These are phyloP conservation scores for Sphaerulina vaccinii DNA, from an alignment of 2,329 filamentous ascomycete species.

Conservation along the genomic window DNA sequence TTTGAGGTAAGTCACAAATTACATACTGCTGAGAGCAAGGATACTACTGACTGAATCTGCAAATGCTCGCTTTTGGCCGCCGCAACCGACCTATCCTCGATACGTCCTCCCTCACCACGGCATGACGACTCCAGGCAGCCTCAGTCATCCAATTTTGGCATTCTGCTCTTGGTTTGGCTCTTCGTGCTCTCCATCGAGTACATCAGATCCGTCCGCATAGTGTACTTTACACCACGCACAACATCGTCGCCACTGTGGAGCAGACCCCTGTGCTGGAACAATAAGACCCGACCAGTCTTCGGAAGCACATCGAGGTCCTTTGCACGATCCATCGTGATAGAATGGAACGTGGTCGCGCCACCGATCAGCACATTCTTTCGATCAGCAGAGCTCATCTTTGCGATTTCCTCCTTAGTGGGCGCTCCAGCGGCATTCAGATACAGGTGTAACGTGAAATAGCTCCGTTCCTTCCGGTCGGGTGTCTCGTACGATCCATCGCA, in stretches of 20 bases:
- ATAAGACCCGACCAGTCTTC: conserved; percentile 51
- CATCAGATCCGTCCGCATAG: conserved; percentile 58
- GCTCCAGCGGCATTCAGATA: conserved; percentile 40
- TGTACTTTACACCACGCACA: conserved; percentile 53
- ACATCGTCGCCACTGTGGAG: conserved; percentile 58
- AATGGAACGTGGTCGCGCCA: conserved; percentile 56
- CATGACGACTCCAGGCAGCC: neutral
- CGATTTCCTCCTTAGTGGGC: conserved; percentile 19
- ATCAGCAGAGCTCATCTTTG: conserved; percentile 31
- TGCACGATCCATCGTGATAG: conserved; percentile 30
- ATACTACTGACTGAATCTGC: conserved; percentile 43
- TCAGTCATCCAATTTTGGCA: conserved; percentile 18
- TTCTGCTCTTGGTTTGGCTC: conserved; percentile 16
- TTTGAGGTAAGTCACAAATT: conserved; percentile 47
- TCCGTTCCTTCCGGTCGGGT: conserved; percentile 51
- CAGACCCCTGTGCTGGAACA: conserved; percentile 57
- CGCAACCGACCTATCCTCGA: neutral
- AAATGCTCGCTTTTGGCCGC: neutral
- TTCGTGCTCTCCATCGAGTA: conserved; percentile 40
- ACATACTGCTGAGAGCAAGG: conserved; percentile 25
- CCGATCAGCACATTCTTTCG: conserved; percentile 43
- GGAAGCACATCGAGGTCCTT: conserved; percentile 48
- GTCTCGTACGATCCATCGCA: conserved; percentile 65
- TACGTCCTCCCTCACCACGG: neutral
- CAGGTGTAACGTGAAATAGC: conserved; percentile 56